Percentiles rank a stretch among this genome's conserved stretches.
Evolutionary conservation across 1,139 yeast genomes (phyloP).

Genomic region (Chernovozyma sophiae-reginae): DNA sequence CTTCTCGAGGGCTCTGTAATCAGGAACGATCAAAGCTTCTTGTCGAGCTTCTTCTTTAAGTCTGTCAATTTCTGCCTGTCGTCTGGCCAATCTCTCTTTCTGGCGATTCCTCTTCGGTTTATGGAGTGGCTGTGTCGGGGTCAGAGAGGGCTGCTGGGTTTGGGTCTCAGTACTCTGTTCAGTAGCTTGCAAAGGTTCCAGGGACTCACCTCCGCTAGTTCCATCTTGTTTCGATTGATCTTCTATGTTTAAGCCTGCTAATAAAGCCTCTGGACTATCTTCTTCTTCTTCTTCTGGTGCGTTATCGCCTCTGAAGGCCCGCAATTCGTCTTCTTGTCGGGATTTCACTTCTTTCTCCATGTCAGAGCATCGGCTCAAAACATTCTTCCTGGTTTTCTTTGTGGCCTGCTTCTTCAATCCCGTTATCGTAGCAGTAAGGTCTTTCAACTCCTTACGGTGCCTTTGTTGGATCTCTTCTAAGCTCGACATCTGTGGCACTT

Average conservation of each 20-base stretch:
- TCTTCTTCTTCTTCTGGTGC: constrained; percentile 18
- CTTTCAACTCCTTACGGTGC: constrained; percentile 68
- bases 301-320: constrained; percentile 9
- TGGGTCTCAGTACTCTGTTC: neutral
- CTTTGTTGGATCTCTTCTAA: constrained; percentile 53
- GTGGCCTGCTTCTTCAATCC: constrained; percentile 81
- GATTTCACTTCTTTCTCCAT: constrained; percentile 53
- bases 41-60: constrained; percentile 62
- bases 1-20: constrained; percentile 66
- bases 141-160: constrained; percentile 27
- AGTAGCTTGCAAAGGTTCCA: constrained; percentile 9
- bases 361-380: constrained; percentile 51
- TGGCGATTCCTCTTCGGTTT: constrained; percentile 62
- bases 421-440: constrained; percentile 62
- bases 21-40: constrained; percentile 67
- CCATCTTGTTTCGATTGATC: too few relatives aligned
- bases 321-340: constrained; percentile 52
- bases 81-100: constrained; percentile 72
- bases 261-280: constrained; percentile 54
- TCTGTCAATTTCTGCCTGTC: constrained; percentile 65
- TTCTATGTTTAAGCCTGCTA: constrained; percentile 47
- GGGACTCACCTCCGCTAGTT: too few relatives aligned
- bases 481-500: neutral
- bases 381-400: constrained; percentile 66
- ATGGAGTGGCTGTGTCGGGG: constrained; percentile 6